Conservation (phyloP, 305 asterid genomes). For the Solanum hybrid region DNA sequence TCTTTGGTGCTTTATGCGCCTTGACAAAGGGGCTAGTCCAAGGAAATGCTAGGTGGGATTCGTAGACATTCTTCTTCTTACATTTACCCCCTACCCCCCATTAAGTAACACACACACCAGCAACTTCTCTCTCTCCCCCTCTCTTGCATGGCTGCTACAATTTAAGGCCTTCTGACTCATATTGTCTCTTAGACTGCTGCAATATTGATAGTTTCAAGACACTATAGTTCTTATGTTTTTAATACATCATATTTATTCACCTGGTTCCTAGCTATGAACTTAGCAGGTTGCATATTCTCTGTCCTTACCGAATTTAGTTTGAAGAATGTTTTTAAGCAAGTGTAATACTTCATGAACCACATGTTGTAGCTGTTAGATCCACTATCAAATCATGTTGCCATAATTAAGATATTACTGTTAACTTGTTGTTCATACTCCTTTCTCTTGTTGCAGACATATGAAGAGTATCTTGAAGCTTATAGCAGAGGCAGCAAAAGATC, state of each 20-base stretch:
- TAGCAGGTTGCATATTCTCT: no score
- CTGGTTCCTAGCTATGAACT: no score
- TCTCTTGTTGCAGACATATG: conserved; percentile 67
- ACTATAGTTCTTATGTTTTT: neutral
- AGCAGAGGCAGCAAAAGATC: conserved; percentile 38
- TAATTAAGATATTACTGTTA: neutral
- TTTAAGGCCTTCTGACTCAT: neutral
- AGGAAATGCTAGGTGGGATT: neutral
- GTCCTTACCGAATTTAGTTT: no score
- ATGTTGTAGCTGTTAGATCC: neutral
- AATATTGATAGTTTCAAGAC: neutral
- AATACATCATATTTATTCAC: neutral
- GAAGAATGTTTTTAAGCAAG: neutral
- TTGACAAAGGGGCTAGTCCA: neutral
- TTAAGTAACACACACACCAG: neutral
- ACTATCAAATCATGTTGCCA: neutral
- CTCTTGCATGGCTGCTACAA: neutral
- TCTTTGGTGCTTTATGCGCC: neutral
- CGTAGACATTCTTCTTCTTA: neutral
- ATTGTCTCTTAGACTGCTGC: neutral
- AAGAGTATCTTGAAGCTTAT: conserved; percentile 87
- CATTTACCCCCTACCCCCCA: neutral
- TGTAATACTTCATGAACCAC: neutral
- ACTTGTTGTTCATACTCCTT: neutral
- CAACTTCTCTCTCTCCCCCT: neutral